Conservation (phyloP, 2,329 filamentous ascomycete genomes). For the Xylariaceae sp. region DNA sequence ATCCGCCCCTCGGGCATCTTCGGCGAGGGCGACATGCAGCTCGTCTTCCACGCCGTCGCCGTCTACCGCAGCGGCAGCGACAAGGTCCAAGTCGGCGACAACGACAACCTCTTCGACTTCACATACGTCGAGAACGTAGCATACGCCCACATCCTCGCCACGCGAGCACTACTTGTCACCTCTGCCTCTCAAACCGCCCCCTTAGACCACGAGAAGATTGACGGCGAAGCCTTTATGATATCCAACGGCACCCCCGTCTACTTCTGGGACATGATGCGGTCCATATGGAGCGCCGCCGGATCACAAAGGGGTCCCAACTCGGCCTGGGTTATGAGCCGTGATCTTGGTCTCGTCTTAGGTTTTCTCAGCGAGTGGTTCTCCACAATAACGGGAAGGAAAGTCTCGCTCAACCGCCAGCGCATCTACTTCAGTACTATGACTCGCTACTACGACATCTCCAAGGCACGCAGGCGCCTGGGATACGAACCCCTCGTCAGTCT, state of each 20-base stretch:
- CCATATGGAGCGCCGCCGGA: slow-evolving; percentile 67
- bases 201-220: slow-evolving; percentile 69
- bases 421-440: slow-evolving; percentile 70
- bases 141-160: slow-evolving; percentile 80
- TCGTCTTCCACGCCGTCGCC: slow-evolving; percentile 69
- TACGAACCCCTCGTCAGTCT: slow-evolving; percentile 65
- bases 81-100: slow-evolving; percentile 73
- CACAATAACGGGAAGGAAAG: slow-evolving; percentile 45
- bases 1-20: slow-evolving; percentile 88
- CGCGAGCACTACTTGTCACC: slow-evolving; percentile 64
- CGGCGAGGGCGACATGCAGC: slow-evolving; percentile 79
- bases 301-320: slow-evolving; percentile 47
- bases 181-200: slow-evolving; percentile 52
- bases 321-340: slow-evolving; percentile 52
- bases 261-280: slow-evolving; percentile 84
- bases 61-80: slow-evolving; percentile 67
- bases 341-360: slow-evolving; percentile 50
- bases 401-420: slow-evolving; percentile 56
- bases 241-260: slow-evolving; percentile 86
- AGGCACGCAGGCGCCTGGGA: slow-evolving; percentile 66
- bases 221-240: slow-evolving; percentile 85
- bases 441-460: slow-evolving; percentile 72
- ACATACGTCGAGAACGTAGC: slow-evolving; percentile 62
- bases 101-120: slow-evolving; percentile 61
- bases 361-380: slow-evolving; percentile 50